A percentile compares a stretch with the other conserved stretches of the same genome.
These are phyloP conservation scores for Cystoderma amianthinum DNA, from an alignment of 768 basidiomycete species.

Conservation along the genomic window DNA sequence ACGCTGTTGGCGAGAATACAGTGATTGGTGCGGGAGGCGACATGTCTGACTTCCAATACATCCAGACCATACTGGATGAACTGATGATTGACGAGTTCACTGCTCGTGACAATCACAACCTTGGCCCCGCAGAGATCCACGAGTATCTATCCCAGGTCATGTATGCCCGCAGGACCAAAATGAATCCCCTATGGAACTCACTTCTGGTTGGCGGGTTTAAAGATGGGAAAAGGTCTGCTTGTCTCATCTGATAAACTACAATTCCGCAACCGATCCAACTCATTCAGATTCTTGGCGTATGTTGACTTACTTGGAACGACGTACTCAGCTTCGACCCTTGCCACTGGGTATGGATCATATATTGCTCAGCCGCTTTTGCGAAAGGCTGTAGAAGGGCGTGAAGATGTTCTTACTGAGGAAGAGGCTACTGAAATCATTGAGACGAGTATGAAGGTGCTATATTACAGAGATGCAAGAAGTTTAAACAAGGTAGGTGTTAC, in stretches of 20 bases:
- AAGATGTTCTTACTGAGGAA: slow-evolving; percentile 68
- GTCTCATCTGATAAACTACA: not conserved
- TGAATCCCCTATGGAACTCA: slow-evolving; percentile 95
- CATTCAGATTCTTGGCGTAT: slow-evolving; percentile 77
- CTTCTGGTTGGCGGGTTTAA: slow-evolving; percentile 89
- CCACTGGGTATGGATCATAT: slow-evolving; percentile 90
- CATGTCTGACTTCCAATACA: slow-evolving; percentile 96
- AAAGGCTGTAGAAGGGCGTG: slow-evolving; percentile 80
- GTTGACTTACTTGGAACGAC: slow-evolving; percentile 97
- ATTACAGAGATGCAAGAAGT: slow-evolving; percentile 93
- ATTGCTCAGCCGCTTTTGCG: slow-evolving; percentile 92
- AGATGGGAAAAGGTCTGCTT: slow-evolving; percentile 65
- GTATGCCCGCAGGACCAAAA: slow-evolving; percentile 82
- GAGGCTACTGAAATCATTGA: slow-evolving; percentile 76
- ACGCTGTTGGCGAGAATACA: slow-evolving; percentile 77
- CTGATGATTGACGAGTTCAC: slow-evolving; percentile 76
- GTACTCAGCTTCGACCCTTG: slow-evolving; percentile 87
- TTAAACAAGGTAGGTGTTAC: slow-evolving; percentile 73
- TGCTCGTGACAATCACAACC: slow-evolving; percentile 73
- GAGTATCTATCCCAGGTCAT: slow-evolving; percentile 87
- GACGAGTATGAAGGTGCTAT: slow-evolving; percentile 87
- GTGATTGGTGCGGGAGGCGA: slow-evolving; percentile 92
- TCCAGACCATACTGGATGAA: slow-evolving; percentile 75
- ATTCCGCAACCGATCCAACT: not conserved
- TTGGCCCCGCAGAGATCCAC: slow-evolving; percentile 88